Conservation (phyloP, 257 asterid genomes). For the Striga asiatica region DNA sequence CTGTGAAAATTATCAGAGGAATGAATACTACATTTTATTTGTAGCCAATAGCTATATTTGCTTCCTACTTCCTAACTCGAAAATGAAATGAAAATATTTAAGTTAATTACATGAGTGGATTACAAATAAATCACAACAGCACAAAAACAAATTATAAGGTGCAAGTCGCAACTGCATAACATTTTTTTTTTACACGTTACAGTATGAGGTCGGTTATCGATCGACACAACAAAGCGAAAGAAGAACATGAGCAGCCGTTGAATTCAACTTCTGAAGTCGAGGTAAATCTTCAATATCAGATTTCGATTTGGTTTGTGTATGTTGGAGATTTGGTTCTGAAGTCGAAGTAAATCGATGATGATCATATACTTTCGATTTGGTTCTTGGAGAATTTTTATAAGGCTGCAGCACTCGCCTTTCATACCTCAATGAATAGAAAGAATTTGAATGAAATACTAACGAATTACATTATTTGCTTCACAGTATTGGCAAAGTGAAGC, state of each 20-base stretch:
- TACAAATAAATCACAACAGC: not conserved
- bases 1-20: too few relatives aligned
- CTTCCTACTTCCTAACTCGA: too few relatives aligned
- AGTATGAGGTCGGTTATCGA: slow-evolving; percentile 36
- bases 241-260: slow-evolving; percentile 17
- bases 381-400: not conserved
- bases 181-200: not conserved
- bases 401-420: not conserved
- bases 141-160: too few relatives aligned
- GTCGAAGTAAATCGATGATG: slow-evolving; percentile 23
- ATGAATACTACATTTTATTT: too few relatives aligned
- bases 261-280: slow-evolving; percentile 26
- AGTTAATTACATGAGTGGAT: too few relatives aligned
- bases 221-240: slow-evolving; percentile 28
- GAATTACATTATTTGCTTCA: slow-evolving; percentile 7
- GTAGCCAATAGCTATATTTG: too few relatives aligned
- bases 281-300: slow-evolving; percentile 20
- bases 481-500: slow-evolving; percentile 79
- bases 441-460: not conserved
- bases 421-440: not conserved
- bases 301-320: not conserved
- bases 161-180: too few relatives aligned
- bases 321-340: slow-evolving; percentile 19
- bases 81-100: too few relatives aligned
- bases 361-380: not conserved